Evolutionary conservation across 129 eudicot genomes (phyloP).

Genomic region (Heracleum sosnowskyi): DNA sequence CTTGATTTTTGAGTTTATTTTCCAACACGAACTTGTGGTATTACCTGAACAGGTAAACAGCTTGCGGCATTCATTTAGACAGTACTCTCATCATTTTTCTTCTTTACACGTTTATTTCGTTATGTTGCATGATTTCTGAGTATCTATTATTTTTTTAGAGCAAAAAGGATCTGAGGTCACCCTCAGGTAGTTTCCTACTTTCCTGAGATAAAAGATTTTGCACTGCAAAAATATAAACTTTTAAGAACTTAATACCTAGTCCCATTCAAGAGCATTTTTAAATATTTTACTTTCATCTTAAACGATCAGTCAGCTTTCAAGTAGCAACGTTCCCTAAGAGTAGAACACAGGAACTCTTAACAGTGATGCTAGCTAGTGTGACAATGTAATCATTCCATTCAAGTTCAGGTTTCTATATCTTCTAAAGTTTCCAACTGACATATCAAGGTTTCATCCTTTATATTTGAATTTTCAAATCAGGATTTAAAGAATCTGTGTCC

Average conservation of each 20-base stretch:
- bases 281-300: neutral
- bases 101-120: neutral
- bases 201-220: neutral
- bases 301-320: neutral
- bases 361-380: neutral
- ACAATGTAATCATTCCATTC: neutral
- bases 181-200: neutral
- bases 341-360: neutral
- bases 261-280: neutral
- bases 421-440: neutral
- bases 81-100: neutral
- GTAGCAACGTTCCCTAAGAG: neutral
- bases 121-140: neutral
- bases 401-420: neutral
- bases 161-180: neutral
- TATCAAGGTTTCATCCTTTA: neutral
- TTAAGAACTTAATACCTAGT: neutral
- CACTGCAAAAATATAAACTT: neutral
- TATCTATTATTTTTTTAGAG: neutral
- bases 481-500: neutral
- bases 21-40: neutral
- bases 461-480: neutral
- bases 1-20: neutral
- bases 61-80: neutral
- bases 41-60: neutral